Conservation (phyloP, 306 rosid genomes). For the Coriaria nepalensis region DNA sequence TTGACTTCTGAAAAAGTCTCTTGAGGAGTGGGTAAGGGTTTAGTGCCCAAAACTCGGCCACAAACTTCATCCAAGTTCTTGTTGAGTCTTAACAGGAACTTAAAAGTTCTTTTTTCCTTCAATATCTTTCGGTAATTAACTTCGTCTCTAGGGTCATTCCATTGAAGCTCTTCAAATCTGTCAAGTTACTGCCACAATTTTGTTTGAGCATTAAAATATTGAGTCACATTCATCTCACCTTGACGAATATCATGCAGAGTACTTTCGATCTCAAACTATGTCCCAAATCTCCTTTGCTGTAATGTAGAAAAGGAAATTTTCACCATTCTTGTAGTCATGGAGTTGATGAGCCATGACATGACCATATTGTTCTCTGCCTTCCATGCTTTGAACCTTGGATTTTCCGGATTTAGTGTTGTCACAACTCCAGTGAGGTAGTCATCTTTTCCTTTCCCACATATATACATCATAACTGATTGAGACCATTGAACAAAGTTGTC, state of each 20-base stretch:
- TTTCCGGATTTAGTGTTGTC: no score
- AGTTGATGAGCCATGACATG: no score
- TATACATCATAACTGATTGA: neutral
- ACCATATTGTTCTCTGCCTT: neutral
- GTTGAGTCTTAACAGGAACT: no score
- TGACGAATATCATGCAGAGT: neutral
- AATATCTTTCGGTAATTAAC: neutral
- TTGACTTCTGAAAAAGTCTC: no score
- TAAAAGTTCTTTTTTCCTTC: neutral
- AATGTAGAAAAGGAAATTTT: neutral
- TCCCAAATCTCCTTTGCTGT: constrained; percentile 4
- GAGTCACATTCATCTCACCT: neutral
- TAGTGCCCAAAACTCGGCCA: no score
- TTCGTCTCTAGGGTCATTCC: neutral
- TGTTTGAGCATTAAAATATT: neutral
- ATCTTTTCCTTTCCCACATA: neutral
- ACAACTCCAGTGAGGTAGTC: no score
- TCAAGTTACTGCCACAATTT: neutral
- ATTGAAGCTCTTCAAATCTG: neutral
- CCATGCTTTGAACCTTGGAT: neutral
- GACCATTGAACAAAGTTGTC: neutral
- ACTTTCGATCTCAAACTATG: neutral
- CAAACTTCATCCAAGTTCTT: no score
- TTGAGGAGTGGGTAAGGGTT: no score
- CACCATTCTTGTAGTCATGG: neutral